A percentile compares a stretch with the other conserved stretches of the same genome.
Conservation (phyloP, 768 basidiomycete species). For the Auricularia sp. region DNA sequence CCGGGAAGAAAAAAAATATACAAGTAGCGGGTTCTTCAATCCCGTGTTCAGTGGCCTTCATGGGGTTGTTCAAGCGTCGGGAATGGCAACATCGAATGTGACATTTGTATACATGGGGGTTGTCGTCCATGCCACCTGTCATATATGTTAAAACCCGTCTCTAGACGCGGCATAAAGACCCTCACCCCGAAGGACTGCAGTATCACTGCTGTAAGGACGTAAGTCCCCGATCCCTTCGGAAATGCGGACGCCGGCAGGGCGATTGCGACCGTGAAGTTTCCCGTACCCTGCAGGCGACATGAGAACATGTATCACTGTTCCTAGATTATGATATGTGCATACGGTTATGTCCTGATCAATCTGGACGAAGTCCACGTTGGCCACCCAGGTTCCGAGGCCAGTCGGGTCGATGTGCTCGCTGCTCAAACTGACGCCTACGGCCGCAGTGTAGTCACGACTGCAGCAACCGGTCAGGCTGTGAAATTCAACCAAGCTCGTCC, state of each 20-base stretch:
- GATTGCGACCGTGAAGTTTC: background rate
- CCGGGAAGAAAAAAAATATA: too few species aligned
- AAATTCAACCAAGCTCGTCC: background rate
- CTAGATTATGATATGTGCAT: background rate
- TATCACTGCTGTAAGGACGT: background rate
- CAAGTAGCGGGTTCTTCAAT: too few species aligned
- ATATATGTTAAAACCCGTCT: background rate
- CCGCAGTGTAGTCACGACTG: background rate
- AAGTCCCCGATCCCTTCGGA: background rate
- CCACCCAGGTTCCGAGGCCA: background rate
- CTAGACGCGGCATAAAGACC: background rate
- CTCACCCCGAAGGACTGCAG: background rate
- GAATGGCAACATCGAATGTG: background rate
- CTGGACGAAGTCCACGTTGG: background rate
- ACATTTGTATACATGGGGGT: background rate
- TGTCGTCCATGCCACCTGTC: background rate
- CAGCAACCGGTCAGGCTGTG: too few species aligned
- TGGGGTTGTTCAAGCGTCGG: background rate
- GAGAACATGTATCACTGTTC: too few species aligned
- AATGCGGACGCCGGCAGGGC: background rate
- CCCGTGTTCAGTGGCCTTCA: too few species aligned
- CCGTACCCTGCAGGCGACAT: background rate
- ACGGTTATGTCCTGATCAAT: background rate
- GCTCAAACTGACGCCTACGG: background rate
- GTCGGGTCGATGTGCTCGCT: background rate